These are phyloP conservation scores for Poa pratensis DNA, from an alignment of 176 grass and related monocot species.

Conservation along the genomic window DNA sequence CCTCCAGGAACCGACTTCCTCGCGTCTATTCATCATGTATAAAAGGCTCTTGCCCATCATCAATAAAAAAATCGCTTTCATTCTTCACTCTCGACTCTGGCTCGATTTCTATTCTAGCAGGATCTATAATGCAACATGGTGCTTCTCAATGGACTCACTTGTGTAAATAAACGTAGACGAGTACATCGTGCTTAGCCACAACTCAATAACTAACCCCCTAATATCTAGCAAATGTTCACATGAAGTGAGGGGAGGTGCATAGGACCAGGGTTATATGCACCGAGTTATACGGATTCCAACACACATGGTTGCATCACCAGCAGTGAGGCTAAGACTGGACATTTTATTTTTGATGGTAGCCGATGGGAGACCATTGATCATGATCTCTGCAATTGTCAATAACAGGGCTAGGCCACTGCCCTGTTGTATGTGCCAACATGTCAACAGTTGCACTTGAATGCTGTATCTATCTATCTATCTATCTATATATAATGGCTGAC, in stretches of 20 bases:
- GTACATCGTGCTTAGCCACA: not conserved
- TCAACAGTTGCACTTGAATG: not conserved
- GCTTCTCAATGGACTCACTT: conserved; percentile 6
- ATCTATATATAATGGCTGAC: too few relatives aligned
- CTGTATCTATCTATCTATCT: too few relatives aligned
- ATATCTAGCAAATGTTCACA: not conserved
- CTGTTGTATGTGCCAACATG: not conserved
- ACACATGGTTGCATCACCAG: not conserved
- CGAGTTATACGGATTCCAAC: not conserved
- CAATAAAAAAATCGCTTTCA: too few relatives aligned
- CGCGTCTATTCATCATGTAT: too few relatives aligned
- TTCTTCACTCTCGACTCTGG: too few relatives aligned
- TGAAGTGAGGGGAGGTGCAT: not conserved
- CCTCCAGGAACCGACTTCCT: too few relatives aligned
- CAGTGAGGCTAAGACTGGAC: not conserved
- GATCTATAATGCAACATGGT: conserved; percentile 1
- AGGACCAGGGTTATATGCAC: not conserved
- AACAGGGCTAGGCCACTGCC: not conserved
- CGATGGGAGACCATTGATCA: not conserved
- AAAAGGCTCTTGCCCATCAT: too few relatives aligned
- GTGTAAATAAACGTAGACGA: not conserved
- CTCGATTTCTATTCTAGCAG: too few relatives aligned
- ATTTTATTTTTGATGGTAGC: not conserved
- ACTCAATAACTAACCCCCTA: not conserved
- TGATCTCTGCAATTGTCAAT: not conserved